Evolutionary conservation across 805 yeast species (phyloP).

Genomic region (Kluyveromyces siamensis): DNA sequence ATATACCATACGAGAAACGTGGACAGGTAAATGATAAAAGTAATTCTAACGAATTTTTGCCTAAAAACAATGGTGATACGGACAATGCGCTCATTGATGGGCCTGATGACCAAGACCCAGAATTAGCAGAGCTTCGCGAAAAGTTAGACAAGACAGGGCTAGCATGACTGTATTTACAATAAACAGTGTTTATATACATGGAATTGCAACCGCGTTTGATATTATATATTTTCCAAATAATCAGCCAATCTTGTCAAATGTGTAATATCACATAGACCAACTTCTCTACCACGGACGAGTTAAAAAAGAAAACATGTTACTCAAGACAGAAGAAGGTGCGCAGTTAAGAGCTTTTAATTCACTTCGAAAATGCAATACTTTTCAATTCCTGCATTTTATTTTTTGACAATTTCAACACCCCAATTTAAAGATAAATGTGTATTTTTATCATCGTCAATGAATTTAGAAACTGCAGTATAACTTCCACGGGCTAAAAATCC

Average conservation of each 20-base stretch:
- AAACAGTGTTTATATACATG: too few relatives aligned
- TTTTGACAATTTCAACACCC: conserved; percentile 76
- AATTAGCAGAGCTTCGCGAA: background rate
- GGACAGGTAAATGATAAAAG: background rate
- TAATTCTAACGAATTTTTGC: background rate
- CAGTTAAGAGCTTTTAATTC: too few relatives aligned
- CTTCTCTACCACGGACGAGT: background rate
- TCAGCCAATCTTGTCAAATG: background rate
- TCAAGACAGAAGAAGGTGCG: too few relatives aligned
- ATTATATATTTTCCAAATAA: background rate
- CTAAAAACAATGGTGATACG: background rate
- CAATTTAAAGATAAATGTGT: conserved; percentile 71
- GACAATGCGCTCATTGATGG: background rate
- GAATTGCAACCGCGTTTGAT: background rate
- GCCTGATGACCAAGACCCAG: background rate
- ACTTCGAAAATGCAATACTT: background rate
- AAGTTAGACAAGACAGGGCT: background rate
- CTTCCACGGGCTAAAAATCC: conserved; percentile 84
- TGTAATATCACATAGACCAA: background rate
- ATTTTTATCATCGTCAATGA: conserved; percentile 77
- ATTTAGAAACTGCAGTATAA: conserved; percentile 72
- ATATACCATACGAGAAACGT: background rate
- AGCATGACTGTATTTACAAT: background rate
- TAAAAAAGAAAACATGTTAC: too few relatives aligned
- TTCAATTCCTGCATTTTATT: conserved; percentile 14